Percentiles rank a stretch among this genome's conserved stretches.
Conservation (phyloP, 2,329 filamentous ascomycete genomes). For the Aulographum hederae region DNA sequence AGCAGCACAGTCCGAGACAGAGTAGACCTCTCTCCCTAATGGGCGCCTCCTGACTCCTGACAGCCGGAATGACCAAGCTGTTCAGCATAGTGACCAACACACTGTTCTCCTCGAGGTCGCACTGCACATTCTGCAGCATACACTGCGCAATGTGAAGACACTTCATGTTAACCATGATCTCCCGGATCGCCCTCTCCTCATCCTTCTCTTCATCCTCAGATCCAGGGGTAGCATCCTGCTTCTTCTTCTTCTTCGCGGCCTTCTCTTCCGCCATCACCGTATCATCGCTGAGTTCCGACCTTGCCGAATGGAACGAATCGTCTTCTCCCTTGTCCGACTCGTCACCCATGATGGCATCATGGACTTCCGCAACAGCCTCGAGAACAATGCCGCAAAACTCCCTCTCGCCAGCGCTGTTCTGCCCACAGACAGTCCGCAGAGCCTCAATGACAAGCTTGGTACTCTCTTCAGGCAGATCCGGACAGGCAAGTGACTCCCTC, state of each 20-base stretch:
- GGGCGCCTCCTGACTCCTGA: constrained; percentile 80
- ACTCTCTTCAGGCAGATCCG: constrained; percentile 78
- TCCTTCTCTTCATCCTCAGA: constrained; percentile 48
- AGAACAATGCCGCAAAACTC: constrained; percentile 75
- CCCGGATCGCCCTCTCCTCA: constrained; percentile 58
- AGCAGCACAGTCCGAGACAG: constrained; percentile 76
- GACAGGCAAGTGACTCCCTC: constrained; percentile 66
- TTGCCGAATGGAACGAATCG: constrained; percentile 77
- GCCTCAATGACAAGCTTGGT: constrained; percentile 76
- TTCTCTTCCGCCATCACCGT: constrained; percentile 32
- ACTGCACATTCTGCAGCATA: constrained; percentile 86
- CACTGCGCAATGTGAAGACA: constrained; percentile 94
- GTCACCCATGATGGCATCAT: constrained; percentile 68
- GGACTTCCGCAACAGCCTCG: constrained; percentile 89
- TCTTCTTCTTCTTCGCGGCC: constrained; percentile 18
- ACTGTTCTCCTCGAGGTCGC: constrained; percentile 72
- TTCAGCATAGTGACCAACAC: constrained; percentile 96
- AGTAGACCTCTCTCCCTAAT: constrained; percentile 80
- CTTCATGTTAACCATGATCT: constrained; percentile 97
- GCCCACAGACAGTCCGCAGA: constrained; percentile 66
- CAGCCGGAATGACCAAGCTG: constrained; percentile 86
- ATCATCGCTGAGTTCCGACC: constrained; percentile 61
- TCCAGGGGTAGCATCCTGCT: constrained; percentile 20
- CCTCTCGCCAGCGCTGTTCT: constrained; percentile 52
- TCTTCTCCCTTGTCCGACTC: constrained; percentile 31